Percentiles rank a stretch among this genome's conserved stretches.
Conservation (phyloP, 2,329 filamentous ascomycete species). For the Macrophomina pseudophaseolina region DNA sequence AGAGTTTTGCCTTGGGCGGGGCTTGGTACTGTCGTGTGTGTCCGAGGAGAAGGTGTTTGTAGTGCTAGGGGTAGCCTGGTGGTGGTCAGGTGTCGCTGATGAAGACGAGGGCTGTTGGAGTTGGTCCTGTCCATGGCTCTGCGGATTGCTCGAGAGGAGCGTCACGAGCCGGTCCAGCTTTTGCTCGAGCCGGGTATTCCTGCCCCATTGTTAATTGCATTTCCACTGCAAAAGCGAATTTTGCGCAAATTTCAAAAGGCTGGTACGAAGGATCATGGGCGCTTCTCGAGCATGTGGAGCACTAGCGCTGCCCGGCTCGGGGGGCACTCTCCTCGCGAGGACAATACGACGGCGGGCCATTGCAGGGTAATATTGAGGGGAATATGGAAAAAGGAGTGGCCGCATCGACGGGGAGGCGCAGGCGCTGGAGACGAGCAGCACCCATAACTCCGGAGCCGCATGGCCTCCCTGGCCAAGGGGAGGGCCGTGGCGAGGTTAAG, state of each 20-base stretch:
- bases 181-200: conserved; percentile 21
- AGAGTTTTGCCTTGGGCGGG: neutral
- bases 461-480: neutral
- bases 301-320: neutral
- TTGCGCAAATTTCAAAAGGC: neutral
- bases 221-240: neutral
- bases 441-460: neutral
- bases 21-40: neutral
- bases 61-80: neutral
- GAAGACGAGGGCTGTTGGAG: conserved; percentile 6
- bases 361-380: neutral
- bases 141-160: conserved; percentile 16
- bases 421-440: neutral
- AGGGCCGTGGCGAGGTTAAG: conserved; percentile 5
- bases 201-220: neutral
- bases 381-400: neutral
- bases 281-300: neutral
- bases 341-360: conserved; percentile 1
- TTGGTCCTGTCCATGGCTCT: neutral
- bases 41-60: conserved; percentile 1
- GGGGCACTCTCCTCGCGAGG: neutral
- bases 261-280: neutral
- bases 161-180: conserved; percentile 25
- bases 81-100: conserved; percentile 20
- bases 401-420: neutral